Percentiles rank a stretch among this genome's conserved stretches.
These are phyloP conservation scores for Cyclocybe aegerita DNA, from an alignment of 768 basidiomycete species.

Conservation along the genomic window DNA sequence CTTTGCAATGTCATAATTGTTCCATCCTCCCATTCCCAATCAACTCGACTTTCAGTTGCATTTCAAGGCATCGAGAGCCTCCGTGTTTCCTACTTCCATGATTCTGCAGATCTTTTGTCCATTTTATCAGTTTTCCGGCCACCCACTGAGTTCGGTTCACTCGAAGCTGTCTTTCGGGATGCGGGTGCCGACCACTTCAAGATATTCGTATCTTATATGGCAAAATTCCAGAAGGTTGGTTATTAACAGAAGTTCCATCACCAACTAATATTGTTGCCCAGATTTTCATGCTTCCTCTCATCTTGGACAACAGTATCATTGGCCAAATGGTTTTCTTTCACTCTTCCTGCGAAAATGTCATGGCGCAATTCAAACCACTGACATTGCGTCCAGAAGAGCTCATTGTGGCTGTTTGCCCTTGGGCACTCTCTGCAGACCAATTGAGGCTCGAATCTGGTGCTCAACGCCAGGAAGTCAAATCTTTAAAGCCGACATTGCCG, in stretches of 20 bases:
- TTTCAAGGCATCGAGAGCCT: conserved; percentile 42
- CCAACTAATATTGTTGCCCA: conserved; percentile 21
- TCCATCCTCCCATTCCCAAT: conserved; percentile 39
- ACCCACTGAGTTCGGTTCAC: conserved; percentile 51
- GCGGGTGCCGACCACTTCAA: conserved; percentile 39
- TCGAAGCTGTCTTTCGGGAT: conserved; percentile 36
- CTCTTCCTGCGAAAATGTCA: conserved; percentile 9
- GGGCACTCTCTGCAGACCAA: conserved; percentile 35
- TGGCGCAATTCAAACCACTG: conserved; percentile 34
- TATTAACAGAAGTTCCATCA: background rate
- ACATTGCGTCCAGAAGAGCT: conserved; percentile 41
- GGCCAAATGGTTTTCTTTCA: conserved; percentile 62
- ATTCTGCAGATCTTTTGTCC: conserved; percentile 42
- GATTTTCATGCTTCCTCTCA: conserved; percentile 49
- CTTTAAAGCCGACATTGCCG: background rate
- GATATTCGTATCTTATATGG: conserved; percentile 46
- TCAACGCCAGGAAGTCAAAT: background rate
- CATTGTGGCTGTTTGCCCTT: conserved; percentile 48
- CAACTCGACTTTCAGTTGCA: conserved; percentile 47
- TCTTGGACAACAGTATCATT: conserved; percentile 44
- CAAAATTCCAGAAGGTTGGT: conserved; percentile 45
- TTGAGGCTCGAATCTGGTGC: conserved; percentile 24
- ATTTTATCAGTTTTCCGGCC: conserved; percentile 50
- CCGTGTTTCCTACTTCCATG: conserved; percentile 46
- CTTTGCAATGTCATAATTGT: conserved; percentile 50